phyloP scores from a whole-genome alignment of 805 yeast genomes.

The Metschnikowia matae region DNA sequence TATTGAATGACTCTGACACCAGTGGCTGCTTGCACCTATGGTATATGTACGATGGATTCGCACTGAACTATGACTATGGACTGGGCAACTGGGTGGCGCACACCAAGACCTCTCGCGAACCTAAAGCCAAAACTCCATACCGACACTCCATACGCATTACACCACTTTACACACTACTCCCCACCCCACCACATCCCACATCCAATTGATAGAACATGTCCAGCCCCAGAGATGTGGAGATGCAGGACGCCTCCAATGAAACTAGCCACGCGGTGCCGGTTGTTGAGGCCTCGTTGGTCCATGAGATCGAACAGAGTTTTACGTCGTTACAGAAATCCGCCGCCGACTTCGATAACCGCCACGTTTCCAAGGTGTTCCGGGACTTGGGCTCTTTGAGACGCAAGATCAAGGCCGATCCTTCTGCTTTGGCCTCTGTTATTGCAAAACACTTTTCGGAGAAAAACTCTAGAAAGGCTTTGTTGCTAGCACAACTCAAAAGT shows the following conservation, averaged over 20 bases:
- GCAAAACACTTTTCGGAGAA: conserved; percentile 51
- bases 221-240: conserved; percentile 14
- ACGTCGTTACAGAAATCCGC: conserved; percentile 58
- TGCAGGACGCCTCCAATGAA: conserved; percentile 14
- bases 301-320: conserved; percentile 41
- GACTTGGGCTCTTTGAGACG: conserved; percentile 75
- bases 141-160: neutral
- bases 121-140: neutral
- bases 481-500: conserved; percentile 24
- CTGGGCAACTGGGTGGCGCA: too few relatives aligned
- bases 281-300: conserved; percentile 17
- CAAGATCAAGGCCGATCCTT: conserved; percentile 42
- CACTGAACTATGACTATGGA: neutral
- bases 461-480: conserved; percentile 36
- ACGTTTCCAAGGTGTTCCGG: conserved; percentile 79
- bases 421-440: conserved; percentile 54
- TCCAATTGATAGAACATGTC: conserved; percentile 3
- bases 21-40: too few relatives aligned
- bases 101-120: conserved; percentile 7
- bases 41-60: too few relatives aligned
- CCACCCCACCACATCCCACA: neutral
- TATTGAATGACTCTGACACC: too few relatives aligned
- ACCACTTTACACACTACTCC: neutral
- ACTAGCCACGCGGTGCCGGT: neutral
- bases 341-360: conserved; percentile 76